Conservation (phyloP, 192 early-diverging fungal species). For the Dimargaris cristalligena region DNA sequence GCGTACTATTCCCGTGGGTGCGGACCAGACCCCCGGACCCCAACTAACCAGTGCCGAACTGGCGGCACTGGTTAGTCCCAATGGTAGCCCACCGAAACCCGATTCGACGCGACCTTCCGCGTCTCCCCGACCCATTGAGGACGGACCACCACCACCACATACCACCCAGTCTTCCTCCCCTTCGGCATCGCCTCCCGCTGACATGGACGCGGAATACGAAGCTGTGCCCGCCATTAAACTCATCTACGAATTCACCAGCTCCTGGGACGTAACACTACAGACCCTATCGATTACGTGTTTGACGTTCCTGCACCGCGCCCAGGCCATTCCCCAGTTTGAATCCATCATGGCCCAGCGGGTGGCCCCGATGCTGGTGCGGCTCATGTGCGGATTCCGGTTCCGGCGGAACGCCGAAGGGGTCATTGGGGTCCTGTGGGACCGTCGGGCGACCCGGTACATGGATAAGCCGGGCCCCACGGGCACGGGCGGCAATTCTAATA, state of each 20-base stretch:
- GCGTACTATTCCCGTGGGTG: background rate
- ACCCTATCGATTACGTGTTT: background rate
- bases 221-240: background rate
- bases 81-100: too few species aligned
- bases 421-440: constrained; percentile 5
- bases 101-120: too few species aligned
- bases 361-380: constrained; percentile 1
- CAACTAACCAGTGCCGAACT: background rate
- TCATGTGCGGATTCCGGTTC: constrained; percentile 3
- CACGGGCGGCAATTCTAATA: background rate
- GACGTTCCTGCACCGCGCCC: constrained; percentile 3
- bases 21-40: background rate
- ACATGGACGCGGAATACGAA: background rate
- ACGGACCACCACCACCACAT: too few species aligned
- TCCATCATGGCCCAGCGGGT: background rate
- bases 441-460: background rate
- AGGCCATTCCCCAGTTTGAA: background rate
- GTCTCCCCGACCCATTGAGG: too few species aligned
- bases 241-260: background rate
- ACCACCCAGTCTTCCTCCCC: too few species aligned
- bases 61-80: too few species aligned
- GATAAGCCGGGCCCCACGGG: background rate
- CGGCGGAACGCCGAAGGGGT: background rate
- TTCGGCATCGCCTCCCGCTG: background rate
- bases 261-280: background rate